Conservation (phyloP, 2,329 filamentous ascomycete genomes). For the Chaetomium sp. region DNA sequence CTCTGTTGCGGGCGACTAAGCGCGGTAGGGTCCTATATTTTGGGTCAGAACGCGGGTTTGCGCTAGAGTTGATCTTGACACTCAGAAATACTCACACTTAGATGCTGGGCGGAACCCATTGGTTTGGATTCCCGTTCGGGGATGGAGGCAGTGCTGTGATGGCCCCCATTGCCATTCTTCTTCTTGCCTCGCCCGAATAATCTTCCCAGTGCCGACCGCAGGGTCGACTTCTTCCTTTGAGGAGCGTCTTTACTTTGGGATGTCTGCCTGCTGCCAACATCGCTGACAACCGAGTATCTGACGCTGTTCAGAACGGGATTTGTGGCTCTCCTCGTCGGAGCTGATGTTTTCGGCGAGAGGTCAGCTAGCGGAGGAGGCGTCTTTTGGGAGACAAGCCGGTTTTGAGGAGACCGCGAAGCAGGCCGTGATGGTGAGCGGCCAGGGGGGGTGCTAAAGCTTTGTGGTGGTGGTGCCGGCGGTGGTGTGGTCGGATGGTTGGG, state of each 20-base stretch:
- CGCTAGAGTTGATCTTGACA: conserved; percentile 10
- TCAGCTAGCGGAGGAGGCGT: conserved; percentile 16
- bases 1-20: conserved; percentile 30
- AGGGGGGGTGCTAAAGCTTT: conserved; percentile 5
- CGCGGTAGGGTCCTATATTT: conserved; percentile 34
- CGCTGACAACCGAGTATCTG: conserved; percentile 44
- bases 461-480: conserved; percentile 18
- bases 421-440: conserved; percentile 17
- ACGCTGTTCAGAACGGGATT: conserved; percentile 34
- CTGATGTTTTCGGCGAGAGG: conserved; percentile 17
- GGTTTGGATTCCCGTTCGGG: conserved; percentile 25
- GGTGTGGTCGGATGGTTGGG: conserved; percentile 23
- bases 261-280: conserved; percentile 31
- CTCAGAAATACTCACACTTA: conserved; percentile 46
- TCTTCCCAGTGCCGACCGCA: conserved; percentile 49
- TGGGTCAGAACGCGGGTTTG: neutral
- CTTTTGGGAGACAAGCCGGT: conserved; percentile 12
- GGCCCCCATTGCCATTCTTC: conserved; percentile 31
- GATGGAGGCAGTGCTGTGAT: conserved; percentile 22
- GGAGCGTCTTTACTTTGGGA: conserved; percentile 33
- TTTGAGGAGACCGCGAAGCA: conserved; percentile 17
- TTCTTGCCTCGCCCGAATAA: conserved; percentile 54
- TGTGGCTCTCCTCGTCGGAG: conserved; percentile 25
- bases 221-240: conserved; percentile 50
- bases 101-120: conserved; percentile 34